Evolutionary conservation across 352 stramenopile genomes (phyloP).

Genomic region (Phytophthora ramorum): DNA sequence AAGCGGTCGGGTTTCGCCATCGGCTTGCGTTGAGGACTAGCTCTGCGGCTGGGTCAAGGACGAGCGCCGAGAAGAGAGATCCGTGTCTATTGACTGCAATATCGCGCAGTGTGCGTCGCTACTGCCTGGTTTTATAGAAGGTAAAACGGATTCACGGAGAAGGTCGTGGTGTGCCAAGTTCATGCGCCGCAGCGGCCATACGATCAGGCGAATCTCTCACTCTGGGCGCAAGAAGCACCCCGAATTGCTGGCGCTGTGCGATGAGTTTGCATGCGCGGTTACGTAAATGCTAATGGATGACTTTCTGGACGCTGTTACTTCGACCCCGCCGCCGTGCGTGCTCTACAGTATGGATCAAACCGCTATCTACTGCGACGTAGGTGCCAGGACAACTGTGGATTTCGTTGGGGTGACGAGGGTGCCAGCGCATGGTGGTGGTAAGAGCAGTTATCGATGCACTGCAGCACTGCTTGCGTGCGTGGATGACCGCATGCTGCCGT

Average conservation of each 20-base stretch:
- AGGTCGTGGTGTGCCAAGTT: conserved; percentile 1
- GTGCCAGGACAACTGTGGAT: background rate
- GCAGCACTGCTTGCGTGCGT: background rate
- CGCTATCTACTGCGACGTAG: background rate
- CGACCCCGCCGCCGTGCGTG: background rate
- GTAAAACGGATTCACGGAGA: background rate
- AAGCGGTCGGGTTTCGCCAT: background rate
- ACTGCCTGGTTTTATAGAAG: background rate
- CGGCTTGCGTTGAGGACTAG: background rate
- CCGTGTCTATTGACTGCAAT: background rate
- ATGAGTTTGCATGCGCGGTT: background rate
- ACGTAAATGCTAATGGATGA: background rate
- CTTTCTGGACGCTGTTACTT: background rate
- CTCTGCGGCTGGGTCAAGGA: background rate
- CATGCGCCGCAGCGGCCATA: background rate
- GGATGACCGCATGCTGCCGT: background rate
- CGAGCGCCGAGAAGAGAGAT: background rate
- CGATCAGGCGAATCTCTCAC: background rate
- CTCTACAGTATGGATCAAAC: conserved; percentile 8
- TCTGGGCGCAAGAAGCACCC: background rate
- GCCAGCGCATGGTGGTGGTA: background rate
- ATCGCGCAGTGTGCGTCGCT: background rate
- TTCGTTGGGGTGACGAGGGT: background rate
- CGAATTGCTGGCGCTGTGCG: background rate
- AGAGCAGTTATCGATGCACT: background rate